Evolutionary conservation across 169 alveolate species (phyloP).

Genomic region (Plasmodium blacklocki): DNA sequence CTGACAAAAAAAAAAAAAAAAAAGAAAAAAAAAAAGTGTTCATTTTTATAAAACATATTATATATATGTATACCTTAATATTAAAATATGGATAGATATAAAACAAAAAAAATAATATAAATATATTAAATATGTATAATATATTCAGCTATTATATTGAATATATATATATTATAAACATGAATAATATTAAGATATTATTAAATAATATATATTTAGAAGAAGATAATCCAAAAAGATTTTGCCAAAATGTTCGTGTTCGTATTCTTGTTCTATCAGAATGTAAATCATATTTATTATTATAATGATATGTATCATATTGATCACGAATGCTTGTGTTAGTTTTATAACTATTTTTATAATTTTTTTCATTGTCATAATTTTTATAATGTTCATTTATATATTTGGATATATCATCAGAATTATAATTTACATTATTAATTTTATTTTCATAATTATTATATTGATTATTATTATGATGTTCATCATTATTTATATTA

Average conservation of each 20-base stretch:
- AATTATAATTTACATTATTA: neutral
- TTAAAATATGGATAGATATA: no score
- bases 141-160: neutral
- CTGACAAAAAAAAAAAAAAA: no score
- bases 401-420: neutral
- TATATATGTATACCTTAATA: neutral
- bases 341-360: neutral
- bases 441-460: neutral
- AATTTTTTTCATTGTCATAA: neutral
- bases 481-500: neutral
- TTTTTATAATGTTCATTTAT: neutral
- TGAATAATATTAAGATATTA: slow-evolving; percentile 5
- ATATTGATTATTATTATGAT: neutral
- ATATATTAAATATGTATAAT: no score
- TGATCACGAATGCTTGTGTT: no score
- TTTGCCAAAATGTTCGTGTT: slow-evolving; percentile 48
- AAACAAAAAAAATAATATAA: no score
- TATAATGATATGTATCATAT: slow-evolving; percentile 10
- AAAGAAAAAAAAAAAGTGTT: no score
- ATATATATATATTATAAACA: slow-evolving; percentile 1
- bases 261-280: neutral
- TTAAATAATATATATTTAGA: slow-evolving; percentile 16
- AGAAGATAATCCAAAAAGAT: slow-evolving; percentile 53
- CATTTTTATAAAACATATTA: neutral
- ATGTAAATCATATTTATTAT: neutral